Evolutionary conservation across 1,284 basidiomycete genomes (phyloP).

Genomic region (Pseudozyma sp.): DNA sequence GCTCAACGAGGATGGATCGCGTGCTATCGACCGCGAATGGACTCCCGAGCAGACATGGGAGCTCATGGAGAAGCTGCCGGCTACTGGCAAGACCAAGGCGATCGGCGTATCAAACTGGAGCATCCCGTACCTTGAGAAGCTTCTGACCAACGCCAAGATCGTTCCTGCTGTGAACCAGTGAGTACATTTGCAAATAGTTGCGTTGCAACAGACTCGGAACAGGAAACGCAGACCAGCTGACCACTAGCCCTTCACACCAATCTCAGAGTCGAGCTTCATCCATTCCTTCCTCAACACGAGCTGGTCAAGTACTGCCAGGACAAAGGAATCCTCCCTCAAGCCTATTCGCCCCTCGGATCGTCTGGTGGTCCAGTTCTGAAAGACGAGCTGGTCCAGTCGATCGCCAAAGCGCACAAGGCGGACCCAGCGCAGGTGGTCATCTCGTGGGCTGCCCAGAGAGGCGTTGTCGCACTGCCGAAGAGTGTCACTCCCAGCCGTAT

Average conservation of each 20-base stretch:
- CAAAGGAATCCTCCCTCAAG: conserved; percentile 42
- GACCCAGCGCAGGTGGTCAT: conserved; percentile 57
- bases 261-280: conserved; percentile 50
- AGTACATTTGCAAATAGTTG: conserved; percentile 5
- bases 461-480: conserved; percentile 55
- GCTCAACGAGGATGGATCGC: conserved; percentile 76
- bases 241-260: too few relatives aligned
- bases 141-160: conserved; percentile 75
- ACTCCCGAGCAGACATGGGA: conserved; percentile 81
- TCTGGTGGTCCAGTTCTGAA: conserved; percentile 48
- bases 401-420: conserved; percentile 47
- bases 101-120: conserved; percentile 74
- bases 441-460: conserved; percentile 54
- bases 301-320: conserved; percentile 77
- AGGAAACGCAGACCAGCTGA: not conserved
- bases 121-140: conserved; percentile 53
- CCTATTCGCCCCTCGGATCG: conserved; percentile 60
- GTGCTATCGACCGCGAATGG: conserved; percentile 75
- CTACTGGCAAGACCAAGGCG: conserved; percentile 79
- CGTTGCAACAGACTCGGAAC: too few relatives aligned
- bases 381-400: conserved; percentile 43
- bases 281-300: conserved; percentile 77
- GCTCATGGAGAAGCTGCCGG: conserved; percentile 80
- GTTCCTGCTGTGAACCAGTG: conserved; percentile 78
- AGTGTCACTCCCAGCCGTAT: conserved; percentile 56